phyloP scores from a whole-genome alignment of 139 green algal species.

The Tetradesmus obliquus region DNA sequence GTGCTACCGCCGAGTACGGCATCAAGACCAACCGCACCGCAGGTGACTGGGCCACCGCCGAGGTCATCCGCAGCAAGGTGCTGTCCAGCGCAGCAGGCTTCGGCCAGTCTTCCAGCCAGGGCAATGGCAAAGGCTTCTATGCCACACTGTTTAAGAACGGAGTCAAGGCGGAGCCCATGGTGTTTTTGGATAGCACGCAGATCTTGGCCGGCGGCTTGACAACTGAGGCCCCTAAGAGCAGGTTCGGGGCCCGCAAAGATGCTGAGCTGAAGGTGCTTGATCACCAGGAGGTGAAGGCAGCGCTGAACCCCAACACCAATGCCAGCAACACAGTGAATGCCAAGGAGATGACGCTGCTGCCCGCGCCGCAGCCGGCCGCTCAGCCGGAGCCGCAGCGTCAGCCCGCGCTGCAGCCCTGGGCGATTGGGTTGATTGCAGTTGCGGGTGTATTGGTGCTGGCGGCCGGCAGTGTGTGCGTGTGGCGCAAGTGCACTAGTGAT shows the following conservation, averaged over 20 bases:
- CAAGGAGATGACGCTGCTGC: not conserved
- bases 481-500: not conserved
- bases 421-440: not conserved
- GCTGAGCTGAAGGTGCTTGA: not conserved
- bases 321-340: not conserved
- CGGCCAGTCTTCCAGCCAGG: not conserved
- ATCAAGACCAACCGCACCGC: not conserved
- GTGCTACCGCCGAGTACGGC: not conserved
- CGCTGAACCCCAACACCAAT: not conserved
- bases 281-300: not conserved
- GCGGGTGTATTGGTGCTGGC: not conserved
- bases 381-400: not conserved
- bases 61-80: not conserved
- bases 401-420: not conserved
- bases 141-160: not conserved
- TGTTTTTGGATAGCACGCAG: not conserved
- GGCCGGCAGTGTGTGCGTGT: not conserved
- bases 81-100: not conserved
- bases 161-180: not conserved
- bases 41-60: not conserved
- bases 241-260: not conserved
- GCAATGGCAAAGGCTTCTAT: not conserved
- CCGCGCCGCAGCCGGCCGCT: not conserved
- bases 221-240: not conserved
- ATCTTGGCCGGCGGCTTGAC: not conserved